A percentile compares a stretch with the other conserved stretches of the same genome.
Evolutionary conservation across 1,284 basidiomycete species (phyloP).

Genomic region (Melanopsichium pennsylvanicum): DNA sequence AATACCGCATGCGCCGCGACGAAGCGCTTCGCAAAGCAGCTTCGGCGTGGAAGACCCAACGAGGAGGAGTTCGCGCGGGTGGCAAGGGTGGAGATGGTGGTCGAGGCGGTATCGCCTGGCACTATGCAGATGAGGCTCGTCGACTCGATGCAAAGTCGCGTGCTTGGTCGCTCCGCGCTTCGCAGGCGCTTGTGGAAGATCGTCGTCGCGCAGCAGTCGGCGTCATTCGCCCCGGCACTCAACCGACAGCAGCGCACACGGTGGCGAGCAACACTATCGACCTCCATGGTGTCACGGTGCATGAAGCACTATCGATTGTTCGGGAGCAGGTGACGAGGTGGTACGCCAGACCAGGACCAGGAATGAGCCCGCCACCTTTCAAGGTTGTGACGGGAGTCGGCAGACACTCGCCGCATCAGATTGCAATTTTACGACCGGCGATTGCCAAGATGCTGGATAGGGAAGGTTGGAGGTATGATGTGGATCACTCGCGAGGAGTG

Average conservation of each 20-base stretch:
- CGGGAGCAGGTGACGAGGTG: slow-evolving; percentile 59
- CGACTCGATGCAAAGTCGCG: slow-evolving; percentile 61
- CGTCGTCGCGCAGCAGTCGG: slow-evolving; percentile 43
- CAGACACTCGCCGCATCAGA: slow-evolving; percentile 61
- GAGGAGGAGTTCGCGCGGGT: slow-evolving; percentile 28
- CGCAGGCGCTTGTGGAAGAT: slow-evolving; percentile 62
- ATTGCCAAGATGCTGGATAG: slow-evolving; percentile 62
- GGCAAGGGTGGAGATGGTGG: slow-evolving; percentile 33
- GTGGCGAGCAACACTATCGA: slow-evolving; percentile 56
- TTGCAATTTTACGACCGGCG: slow-evolving; percentile 63
- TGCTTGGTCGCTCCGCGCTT: slow-evolving; percentile 63
- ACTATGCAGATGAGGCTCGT: slow-evolving; percentile 65
- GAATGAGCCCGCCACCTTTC: slow-evolving; percentile 44
- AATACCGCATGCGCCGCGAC: slow-evolving; percentile 61
- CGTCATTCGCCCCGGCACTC: slow-evolving; percentile 13
- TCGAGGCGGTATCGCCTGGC: slow-evolving; percentile 44
- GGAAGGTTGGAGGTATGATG: slow-evolving; percentile 61
- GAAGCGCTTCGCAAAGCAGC: slow-evolving; percentile 62
- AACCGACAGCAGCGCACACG: slow-evolving; percentile 3
- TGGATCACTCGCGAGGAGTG: slow-evolving; percentile 36
- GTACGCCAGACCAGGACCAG: slow-evolving; percentile 44
- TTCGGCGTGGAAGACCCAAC: slow-evolving; percentile 33
- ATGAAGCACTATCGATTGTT: slow-evolving; percentile 65
- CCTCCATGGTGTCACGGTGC: slow-evolving; percentile 65
- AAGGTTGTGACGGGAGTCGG: slow-evolving; percentile 66